Evolutionary conservation across 805 yeast genomes (phyloP).

Genomic region (Kurtzmaniella cleridarum): DNA sequence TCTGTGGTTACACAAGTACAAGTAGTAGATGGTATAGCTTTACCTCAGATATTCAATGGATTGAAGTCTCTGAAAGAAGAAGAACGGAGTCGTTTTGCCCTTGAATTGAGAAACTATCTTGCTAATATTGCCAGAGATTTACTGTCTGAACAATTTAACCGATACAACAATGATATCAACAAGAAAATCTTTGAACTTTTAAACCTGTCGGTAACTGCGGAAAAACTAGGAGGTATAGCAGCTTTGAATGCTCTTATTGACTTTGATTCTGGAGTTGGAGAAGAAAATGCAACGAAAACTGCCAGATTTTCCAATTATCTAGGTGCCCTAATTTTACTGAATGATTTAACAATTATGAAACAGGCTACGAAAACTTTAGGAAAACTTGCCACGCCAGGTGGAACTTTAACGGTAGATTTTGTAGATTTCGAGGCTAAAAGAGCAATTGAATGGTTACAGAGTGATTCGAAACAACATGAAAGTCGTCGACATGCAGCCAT

Average conservation of each 20-base stretch:
- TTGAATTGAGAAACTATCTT: slow-evolving; percentile 64
- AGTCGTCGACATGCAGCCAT: slow-evolving; percentile 88
- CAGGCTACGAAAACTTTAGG: slow-evolving; percentile 86
- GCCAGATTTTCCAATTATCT: slow-evolving; percentile 89
- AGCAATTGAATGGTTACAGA: slow-evolving; percentile 85
- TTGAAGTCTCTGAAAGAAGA: slow-evolving; percentile 39
- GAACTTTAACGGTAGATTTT: slow-evolving; percentile 83
- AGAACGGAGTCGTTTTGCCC: slow-evolving; percentile 52
- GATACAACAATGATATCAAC: slow-evolving; percentile 81
- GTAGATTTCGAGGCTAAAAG: slow-evolving; percentile 89
- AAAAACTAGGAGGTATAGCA: slow-evolving; percentile 83
- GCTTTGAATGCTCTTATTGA: slow-evolving; percentile 87
- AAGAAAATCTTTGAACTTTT: slow-evolving; percentile 81
- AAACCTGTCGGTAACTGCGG: slow-evolving; percentile 64
- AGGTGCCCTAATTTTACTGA: slow-evolving; percentile 72
- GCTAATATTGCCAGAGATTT: slow-evolving; percentile 73
- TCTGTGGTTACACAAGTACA: slow-evolving; percentile 22
- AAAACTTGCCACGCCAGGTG: slow-evolving; percentile 82
- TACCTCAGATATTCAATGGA: slow-evolving; percentile 50
- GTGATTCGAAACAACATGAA: slow-evolving; percentile 71
- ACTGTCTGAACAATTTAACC: slow-evolving; percentile 72
- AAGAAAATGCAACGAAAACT: slow-evolving; percentile 81
- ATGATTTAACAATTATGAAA: slow-evolving; percentile 79
- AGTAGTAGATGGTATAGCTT: slow-evolving; percentile 43
- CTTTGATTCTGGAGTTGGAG: slow-evolving; percentile 67